These are phyloP conservation scores for Chernovozyma sophiae-reginae DNA, from an alignment of 1,139 yeast genomes.

Conservation along the genomic window DNA sequence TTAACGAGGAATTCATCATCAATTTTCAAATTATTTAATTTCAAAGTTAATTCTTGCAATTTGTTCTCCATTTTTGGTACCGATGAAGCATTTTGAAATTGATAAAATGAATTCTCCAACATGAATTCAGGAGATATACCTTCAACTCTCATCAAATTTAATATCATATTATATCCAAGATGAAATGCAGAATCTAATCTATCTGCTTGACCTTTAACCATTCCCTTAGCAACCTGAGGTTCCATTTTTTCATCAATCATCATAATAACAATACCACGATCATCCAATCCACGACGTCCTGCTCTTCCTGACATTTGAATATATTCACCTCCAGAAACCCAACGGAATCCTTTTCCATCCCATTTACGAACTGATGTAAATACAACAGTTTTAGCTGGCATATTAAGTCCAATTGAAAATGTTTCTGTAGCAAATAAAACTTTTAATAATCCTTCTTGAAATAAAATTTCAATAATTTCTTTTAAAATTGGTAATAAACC, in stretches of 20 bases:
- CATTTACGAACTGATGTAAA: slow-evolving; percentile 96
- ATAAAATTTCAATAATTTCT: slow-evolving; percentile 93
- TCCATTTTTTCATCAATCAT: slow-evolving; percentile 99
- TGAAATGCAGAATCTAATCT: slow-evolving; percentile 95
- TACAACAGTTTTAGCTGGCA: slow-evolving; percentile 98
- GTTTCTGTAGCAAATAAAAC: slow-evolving; percentile 97
- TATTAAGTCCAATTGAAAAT: slow-evolving; percentile 93
- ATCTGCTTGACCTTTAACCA: slow-evolving; percentile 99
- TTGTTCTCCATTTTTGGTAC: slow-evolving; percentile 80
- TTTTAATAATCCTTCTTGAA: slow-evolving; percentile 93
- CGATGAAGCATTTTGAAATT: slow-evolving; percentile 88
- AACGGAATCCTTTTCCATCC: slow-evolving; percentile 96
- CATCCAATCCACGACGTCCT: slow-evolving; percentile 99
- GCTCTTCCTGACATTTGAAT: slow-evolving; percentile 99
- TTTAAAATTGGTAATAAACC: slow-evolving; percentile 93
- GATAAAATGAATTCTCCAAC: slow-evolving; percentile 91
- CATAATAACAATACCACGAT: slow-evolving; percentile 97
- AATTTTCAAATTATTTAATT: slow-evolving; percentile 47
- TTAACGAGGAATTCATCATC: slow-evolving; percentile 72
- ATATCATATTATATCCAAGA: slow-evolving; percentile 93
- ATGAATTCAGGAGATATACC: slow-evolving; percentile 97
- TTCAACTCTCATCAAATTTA: slow-evolving; percentile 93
- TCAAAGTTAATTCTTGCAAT: slow-evolving; percentile 47
- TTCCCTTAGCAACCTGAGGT: slow-evolving; percentile 97
- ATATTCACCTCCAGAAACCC: slow-evolving; percentile 99